Evolutionary conservation across 2,329 filamentous ascomycete genomes (phyloP).

Genomic region (Fusarium coicis): DNA sequence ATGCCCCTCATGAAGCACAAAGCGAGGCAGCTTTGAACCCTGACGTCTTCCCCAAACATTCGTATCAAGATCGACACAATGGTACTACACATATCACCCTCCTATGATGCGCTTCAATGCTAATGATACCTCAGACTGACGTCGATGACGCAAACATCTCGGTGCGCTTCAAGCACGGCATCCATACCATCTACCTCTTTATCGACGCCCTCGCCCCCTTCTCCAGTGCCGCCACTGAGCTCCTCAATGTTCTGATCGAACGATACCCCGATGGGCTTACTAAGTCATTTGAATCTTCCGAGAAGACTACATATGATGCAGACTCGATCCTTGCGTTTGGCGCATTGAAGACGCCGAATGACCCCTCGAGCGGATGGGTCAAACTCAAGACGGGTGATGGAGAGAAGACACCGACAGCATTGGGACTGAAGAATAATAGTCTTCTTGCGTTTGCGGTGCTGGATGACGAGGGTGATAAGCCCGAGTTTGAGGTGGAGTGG

Average conservation of each 20-base stretch:
- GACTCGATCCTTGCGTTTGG: constrained; percentile 59
- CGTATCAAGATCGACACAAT: constrained; percentile 27
- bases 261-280: constrained; percentile 66
- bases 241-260: constrained; percentile 68
- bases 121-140: constrained; percentile 34
- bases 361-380: constrained; percentile 62
- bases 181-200: constrained; percentile 76
- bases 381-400: constrained; percentile 52
- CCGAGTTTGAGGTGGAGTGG: constrained; percentile 58
- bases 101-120: background rate
- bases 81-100: background rate
- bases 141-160: constrained; percentile 67
- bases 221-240: constrained; percentile 64
- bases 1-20: constrained; percentile 14
- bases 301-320: constrained; percentile 53
- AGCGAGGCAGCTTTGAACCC: background rate
- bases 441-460: constrained; percentile 62
- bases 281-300: constrained; percentile 46
- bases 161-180: constrained; percentile 77
- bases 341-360: constrained; percentile 55
- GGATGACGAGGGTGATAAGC: constrained; percentile 53
- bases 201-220: constrained; percentile 69
- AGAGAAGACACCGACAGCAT: constrained; percentile 53
- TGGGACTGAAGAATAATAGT: constrained; percentile 59
- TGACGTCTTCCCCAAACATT: constrained; percentile 7